Evolutionary conservation across 768 basidiomycete species (phyloP).

Genomic region (Lactarius sanguifluus): DNA sequence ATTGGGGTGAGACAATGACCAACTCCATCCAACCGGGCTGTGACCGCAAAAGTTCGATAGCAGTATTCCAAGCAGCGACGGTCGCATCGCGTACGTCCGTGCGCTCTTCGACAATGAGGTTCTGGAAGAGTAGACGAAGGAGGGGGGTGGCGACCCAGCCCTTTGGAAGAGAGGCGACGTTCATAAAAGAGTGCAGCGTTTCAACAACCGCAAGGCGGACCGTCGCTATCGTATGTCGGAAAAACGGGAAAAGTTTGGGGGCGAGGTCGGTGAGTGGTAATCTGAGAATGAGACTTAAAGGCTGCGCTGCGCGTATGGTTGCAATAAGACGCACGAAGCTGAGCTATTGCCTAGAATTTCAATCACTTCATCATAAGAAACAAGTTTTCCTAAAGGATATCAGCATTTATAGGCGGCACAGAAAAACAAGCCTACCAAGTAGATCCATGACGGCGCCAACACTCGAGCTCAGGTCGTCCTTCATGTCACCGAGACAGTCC

Average conservation of each 20-base stretch:
- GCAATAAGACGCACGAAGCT: conserved; percentile 61
- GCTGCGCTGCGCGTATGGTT: background rate
- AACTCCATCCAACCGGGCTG: conserved; percentile 50
- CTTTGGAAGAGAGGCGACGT: conserved; percentile 65
- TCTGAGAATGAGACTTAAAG: conserved; percentile 42
- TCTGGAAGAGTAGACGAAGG: conserved; percentile 87
- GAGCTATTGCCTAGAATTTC: conserved; percentile 64
- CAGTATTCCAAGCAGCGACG: conserved; percentile 69
- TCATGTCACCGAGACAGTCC: conserved; percentile 88
- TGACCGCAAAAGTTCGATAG: conserved; percentile 54
- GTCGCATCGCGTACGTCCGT: conserved; percentile 77
- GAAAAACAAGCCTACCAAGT: conserved; percentile 54
- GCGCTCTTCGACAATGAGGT: conserved; percentile 89
- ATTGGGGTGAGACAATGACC: conserved; percentile 55
- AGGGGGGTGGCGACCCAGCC: conserved; percentile 82
- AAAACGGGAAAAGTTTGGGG: conserved; percentile 90
- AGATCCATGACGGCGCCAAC: conserved; percentile 98
- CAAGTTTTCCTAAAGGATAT: conserved; percentile 64
- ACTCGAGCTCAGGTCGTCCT: conserved; percentile 95
- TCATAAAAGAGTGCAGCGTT: conserved; percentile 84
- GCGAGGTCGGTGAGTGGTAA: conserved; percentile 79
- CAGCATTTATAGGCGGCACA: conserved; percentile 2
- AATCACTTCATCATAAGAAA: conserved; percentile 77
- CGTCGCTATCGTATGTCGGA: conserved; percentile 92
- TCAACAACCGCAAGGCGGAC: conserved; percentile 93